Conservation (phyloP, 352 stramenopile genomes). For the Phytophthora tubulina region DNA sequence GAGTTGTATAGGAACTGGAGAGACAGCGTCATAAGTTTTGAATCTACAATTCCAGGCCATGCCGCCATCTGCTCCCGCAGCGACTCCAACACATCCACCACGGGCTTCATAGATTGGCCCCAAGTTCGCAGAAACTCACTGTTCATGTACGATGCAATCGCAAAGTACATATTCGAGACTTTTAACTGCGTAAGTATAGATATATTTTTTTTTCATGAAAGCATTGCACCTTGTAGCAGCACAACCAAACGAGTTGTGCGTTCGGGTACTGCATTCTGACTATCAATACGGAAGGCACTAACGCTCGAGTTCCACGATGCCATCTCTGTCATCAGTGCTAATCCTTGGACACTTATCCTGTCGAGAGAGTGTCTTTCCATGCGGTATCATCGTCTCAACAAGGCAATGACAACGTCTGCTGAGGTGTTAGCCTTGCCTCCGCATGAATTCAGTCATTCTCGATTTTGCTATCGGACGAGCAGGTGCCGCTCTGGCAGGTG, state of each 20-base stretch:
- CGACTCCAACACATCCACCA: conserved; percentile 4
- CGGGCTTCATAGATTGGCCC: not conserved
- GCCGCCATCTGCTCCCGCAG: not conserved
- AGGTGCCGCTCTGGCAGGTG: not conserved
- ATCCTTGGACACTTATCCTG: not conserved
- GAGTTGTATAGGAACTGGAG: too few species aligned
- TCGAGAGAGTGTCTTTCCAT: not conserved
- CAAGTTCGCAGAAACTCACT: not conserved
- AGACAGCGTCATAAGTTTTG: not conserved
- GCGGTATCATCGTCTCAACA: not conserved
- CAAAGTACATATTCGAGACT: not conserved
- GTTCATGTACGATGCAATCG: not conserved
- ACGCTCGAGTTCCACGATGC: not conserved
- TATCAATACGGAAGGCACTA: not conserved
- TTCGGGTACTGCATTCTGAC: too few species aligned
- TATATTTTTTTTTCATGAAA: too few species aligned
- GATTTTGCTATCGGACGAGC: not conserved
- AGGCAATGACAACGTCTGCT: not conserved
- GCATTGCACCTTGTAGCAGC: too few species aligned
- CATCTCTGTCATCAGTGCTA: not conserved
- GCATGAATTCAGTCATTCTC: not conserved
- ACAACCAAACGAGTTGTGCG: too few species aligned
- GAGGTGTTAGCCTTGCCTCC: not conserved
- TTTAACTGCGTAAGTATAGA: too few species aligned
- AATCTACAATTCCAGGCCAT: not conserved